Base-by-base conservation (phyloP, 2,329 filamentous ascomycete genomes). In the Aureobasidium uvarum region DNA sequence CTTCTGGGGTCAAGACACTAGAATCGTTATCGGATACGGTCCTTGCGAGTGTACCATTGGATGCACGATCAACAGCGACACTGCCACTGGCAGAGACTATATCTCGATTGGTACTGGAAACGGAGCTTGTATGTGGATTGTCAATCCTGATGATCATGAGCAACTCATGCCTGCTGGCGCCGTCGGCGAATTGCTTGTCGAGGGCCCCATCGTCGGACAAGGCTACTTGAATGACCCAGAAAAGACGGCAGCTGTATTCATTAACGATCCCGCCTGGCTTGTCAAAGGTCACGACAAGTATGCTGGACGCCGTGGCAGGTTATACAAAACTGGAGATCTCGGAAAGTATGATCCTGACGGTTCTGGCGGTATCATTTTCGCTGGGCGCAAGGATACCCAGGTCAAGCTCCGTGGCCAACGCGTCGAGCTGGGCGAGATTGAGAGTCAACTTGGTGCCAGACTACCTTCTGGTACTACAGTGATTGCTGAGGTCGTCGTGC, bases 321-420 rank as follows among this genome's bases (percentile, higher is more conserved):
- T 87, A 1, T 88, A 87, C 71, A 84, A 83, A 70, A 87, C 85
- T 0, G 86, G 85, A 0, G 85, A 88, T 68, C 75, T 87, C 0
- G 85, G 83, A 0, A 78, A 77, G 31, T 85, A 86, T 64, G 78
- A 84, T 50, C 72, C 75, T 11, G 81, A 86, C 58, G 81, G 82
- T 1, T 72, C 72, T n/a, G 67, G 74, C 71, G n/a, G 79, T 79
- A 80, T 88, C 45, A 74, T 81, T 10, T 87, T 85, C 67, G 78
- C 87, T 45, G 86, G 86, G 18, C 81, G 88, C 56, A 87, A 86
- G 69, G 88, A 90, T 25, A 83, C 83, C n/a, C 87, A 88, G 73
- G 83, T 89, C 64, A 90, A 91, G 75, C 76, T 90, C 33, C 80
- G 82, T 13, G 90, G 89, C 31, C 87, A 85, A 68, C 79, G 87